Conservation (phyloP, 2,329 filamentous ascomycete genomes). For the Penicillium glabrum region DNA sequence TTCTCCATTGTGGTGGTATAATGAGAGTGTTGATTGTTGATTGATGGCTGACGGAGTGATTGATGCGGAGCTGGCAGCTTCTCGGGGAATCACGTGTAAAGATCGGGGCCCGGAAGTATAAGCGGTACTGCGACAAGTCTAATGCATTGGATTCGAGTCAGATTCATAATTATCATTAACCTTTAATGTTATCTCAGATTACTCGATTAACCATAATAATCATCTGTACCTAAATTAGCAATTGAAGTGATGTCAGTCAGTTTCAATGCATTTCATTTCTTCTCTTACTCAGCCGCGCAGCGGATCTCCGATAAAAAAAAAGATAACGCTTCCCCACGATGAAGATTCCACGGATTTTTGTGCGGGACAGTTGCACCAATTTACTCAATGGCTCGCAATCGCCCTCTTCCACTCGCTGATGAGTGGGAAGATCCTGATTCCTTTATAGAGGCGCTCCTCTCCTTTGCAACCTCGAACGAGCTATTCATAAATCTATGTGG, state of each 20-base stretch:
- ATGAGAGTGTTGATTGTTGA: conserved; percentile 3
- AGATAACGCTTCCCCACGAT: conserved; percentile 21
- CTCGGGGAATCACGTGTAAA: not conserved
- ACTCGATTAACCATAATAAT: not conserved
- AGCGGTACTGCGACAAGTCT: not conserved
- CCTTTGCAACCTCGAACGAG: conserved; percentile 71
- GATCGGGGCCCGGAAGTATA: not conserved
- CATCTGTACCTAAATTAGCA: not conserved
- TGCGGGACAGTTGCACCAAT: not conserved
- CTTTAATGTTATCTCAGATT: not conserved
- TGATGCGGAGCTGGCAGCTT: conserved; percentile 4
- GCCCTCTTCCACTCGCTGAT: conserved; percentile 66
- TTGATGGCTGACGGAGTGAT: not conserved
- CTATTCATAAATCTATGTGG: conserved; percentile 88
- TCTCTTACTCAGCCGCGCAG: conserved; percentile 4
- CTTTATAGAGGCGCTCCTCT: conserved; percentile 75
- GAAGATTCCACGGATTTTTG: conserved; percentile 1
- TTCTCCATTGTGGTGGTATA: conserved; percentile 30
- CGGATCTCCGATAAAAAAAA: conserved; percentile 10
- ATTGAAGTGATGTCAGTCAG: not conserved
- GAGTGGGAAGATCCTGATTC: conserved; percentile 70
- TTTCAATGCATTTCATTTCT: not conserved
- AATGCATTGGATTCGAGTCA: not conserved
- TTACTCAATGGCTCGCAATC: conserved; percentile 47
- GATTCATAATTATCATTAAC: not conserved